Base-by-base conservation (phyloP, 1,284 basidiomycete genomes). In the Ustilago cynodontis region DNA sequence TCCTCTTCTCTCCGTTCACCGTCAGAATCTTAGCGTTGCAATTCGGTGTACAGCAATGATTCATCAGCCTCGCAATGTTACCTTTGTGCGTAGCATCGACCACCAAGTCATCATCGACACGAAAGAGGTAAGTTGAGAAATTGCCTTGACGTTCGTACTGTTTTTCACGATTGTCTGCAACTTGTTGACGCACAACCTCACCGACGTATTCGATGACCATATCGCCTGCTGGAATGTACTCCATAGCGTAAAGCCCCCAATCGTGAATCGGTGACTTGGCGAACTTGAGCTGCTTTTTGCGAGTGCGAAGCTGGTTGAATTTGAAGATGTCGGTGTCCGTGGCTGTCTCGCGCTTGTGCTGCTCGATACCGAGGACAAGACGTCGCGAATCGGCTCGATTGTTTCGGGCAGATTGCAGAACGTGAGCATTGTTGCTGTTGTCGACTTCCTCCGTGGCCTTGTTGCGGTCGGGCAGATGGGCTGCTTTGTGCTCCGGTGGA, bases 121-220 rank as follows among this genome's bases (percentile, higher is more conserved):
- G 80, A 82, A 86, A 86, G 2, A 85, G 78, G 59, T 85, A 86
- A 35, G 83, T 86, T 58, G 71, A 77, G 41, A 84, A 85, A 55
- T 84, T 84, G 41, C 84, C 84, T 60, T 78, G 72, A 10, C 69
- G 63, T 54, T 98, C 94, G 86, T 99, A 99, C 80, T 91, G 90
- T 88, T 97, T 96, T 88, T 99, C 97, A 60, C 97, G 90, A 86
- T 95, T 93, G 85, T 99, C 97, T 28, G 97, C 96, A 5, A 99
- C 94, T 80, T 94, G 93, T 63, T 95, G 94, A 26, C 97, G 90
- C 74, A 97, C 93, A 71, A 98, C 90, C 88, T 99, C 97, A 35
- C 97, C 97, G 10, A 99, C 97, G 83, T 99, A 99, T 88, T 99
- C 97, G 87, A 99, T 98, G 49, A 99, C 96, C 94, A 99, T 98